These are phyloP conservation scores for Collybia nuda DNA, from an alignment of 768 basidiomycete species.

Conservation along the genomic window DNA sequence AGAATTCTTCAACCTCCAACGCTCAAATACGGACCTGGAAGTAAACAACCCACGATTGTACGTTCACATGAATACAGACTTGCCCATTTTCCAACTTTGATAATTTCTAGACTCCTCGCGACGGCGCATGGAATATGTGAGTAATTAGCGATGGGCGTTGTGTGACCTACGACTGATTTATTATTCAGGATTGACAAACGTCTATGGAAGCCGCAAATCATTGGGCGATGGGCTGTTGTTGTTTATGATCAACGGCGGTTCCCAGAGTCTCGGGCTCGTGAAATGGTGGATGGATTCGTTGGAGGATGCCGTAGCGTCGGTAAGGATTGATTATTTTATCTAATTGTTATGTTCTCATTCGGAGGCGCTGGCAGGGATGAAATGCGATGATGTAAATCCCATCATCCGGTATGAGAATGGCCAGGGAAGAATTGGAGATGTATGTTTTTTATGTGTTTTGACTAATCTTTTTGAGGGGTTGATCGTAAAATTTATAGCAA, in stretches of 20 bases:
- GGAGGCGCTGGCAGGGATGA: conserved; percentile 49
- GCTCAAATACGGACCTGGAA: conserved; percentile 60
- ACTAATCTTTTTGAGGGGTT: not conserved
- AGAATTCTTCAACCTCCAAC: conserved; percentile 62
- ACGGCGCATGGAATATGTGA: conserved; percentile 81
- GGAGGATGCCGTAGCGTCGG: conserved; percentile 54
- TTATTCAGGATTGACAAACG: conserved; percentile 62
- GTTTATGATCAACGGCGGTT: conserved; percentile 63
- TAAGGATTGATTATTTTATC: conserved; percentile 35
- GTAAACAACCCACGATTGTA: conserved; percentile 54
- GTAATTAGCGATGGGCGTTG: conserved; percentile 19
- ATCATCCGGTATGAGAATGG: conserved; percentile 55
- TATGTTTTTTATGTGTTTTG: conserved; percentile 16
- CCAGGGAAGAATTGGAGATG: conserved; percentile 50
- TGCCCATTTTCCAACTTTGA: not conserved
- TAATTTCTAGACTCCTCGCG: conserved; percentile 46
- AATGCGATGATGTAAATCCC: conserved; percentile 41
- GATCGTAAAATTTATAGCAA: conserved; percentile 26
- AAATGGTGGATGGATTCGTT: conserved; percentile 55
- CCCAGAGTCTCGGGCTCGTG: conserved; percentile 32
- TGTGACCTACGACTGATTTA: conserved; percentile 36
- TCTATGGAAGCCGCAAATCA: conserved; percentile 52
- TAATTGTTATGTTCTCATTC: conserved; percentile 33
- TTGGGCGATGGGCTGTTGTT: conserved; percentile 62
- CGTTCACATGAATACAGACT: conserved; percentile 1